These are phyloP conservation scores for Capronia coronata DNA, from an alignment of 2,329 filamentous ascomycete genomes.

Conservation along the genomic window DNA sequence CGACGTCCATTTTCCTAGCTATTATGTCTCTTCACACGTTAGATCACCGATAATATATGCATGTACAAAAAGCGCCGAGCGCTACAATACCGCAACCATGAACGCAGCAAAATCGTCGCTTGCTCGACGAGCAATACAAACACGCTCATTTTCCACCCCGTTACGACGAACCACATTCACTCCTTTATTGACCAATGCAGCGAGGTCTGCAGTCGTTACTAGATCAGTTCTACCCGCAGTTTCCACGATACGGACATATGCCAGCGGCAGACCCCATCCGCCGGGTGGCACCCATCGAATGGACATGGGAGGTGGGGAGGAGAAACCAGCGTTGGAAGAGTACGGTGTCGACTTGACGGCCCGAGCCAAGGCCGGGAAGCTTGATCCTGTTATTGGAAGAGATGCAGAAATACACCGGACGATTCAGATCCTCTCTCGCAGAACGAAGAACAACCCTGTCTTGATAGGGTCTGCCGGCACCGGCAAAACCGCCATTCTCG, in stretches of 20 bases:
- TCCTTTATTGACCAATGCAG: slow-evolving; percentile 2
- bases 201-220: slow-evolving; percentile 2
- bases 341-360: slow-evolving; percentile 87
- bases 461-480: slow-evolving; percentile 97
- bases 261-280: slow-evolving; percentile 59
- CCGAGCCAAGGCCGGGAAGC: slow-evolving; percentile 75
- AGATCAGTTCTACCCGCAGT: slow-evolving; percentile 8
- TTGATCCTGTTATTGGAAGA: slow-evolving; percentile 92
- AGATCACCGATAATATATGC: slow-evolving; percentile 21
- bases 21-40: slow-evolving; percentile 6
- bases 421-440: slow-evolving; percentile 83
- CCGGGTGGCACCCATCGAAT: slow-evolving; percentile 91
- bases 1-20: neutral
- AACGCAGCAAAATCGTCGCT: slow-evolving; percentile 22
- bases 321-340: slow-evolving; percentile 85
- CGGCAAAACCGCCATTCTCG: slow-evolving; percentile 95
- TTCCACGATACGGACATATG: slow-evolving; percentile 41
- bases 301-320: slow-evolving; percentile 67
- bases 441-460: slow-evolving; percentile 97
- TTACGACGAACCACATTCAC: slow-evolving; percentile 9
- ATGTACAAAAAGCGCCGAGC: slow-evolving; percentile 8
- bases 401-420: slow-evolving; percentile 88
- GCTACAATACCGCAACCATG: slow-evolving; percentile 14
- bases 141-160: slow-evolving; percentile 10
- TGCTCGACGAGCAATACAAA: slow-evolving; percentile 21